These are phyloP conservation scores for Elsinoe perseae DNA, from an alignment of 2,329 filamentous ascomycete species.

Conservation along the genomic window DNA sequence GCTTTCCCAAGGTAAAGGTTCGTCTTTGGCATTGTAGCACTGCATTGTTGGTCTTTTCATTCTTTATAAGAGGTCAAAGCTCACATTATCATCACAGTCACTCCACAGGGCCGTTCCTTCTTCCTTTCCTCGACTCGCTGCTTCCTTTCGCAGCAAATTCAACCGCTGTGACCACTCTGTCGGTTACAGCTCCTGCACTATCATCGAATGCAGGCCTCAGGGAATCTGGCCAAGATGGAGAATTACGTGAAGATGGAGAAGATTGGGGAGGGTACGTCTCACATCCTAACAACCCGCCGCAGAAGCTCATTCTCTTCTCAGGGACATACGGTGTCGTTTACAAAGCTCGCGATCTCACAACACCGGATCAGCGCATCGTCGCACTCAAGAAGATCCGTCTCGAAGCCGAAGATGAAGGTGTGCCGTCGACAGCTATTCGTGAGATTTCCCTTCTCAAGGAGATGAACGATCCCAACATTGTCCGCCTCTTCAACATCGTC, in stretches of 20 bases:
- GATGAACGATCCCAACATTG: conserved; percentile 87
- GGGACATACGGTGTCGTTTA: conserved; percentile 94
- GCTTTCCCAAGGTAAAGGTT: neutral
- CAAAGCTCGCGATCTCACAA: conserved; percentile 79
- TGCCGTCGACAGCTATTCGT: conserved; percentile 85
- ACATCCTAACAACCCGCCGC: conserved; percentile 16
- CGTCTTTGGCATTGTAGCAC: neutral
- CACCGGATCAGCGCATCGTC: conserved; percentile 71
- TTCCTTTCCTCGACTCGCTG: neutral
- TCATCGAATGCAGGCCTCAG: neutral
- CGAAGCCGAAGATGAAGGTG: conserved; percentile 89
- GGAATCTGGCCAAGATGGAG: conserved; percentile 54
- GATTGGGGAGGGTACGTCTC: conserved; percentile 74
- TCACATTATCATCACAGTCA: neutral
- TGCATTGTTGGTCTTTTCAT: neutral
- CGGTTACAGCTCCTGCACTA: conserved; percentile 4
- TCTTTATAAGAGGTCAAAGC: neutral
- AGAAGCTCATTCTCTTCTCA: conserved; percentile 32
- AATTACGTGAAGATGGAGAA: conserved; percentile 97
- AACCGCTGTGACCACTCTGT: neutral
- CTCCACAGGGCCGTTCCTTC: neutral
- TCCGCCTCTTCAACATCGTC: conserved; percentile 81
- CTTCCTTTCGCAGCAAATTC: neutral
- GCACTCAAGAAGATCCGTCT: conserved; percentile 93
- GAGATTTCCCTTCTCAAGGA: conserved; percentile 92